Evolutionary conservation across 176 grass and related monocot genomes (phyloP), one percentile per base, ranked within the genome.

Genomic region (Rhynchospora pubera): DNA sequence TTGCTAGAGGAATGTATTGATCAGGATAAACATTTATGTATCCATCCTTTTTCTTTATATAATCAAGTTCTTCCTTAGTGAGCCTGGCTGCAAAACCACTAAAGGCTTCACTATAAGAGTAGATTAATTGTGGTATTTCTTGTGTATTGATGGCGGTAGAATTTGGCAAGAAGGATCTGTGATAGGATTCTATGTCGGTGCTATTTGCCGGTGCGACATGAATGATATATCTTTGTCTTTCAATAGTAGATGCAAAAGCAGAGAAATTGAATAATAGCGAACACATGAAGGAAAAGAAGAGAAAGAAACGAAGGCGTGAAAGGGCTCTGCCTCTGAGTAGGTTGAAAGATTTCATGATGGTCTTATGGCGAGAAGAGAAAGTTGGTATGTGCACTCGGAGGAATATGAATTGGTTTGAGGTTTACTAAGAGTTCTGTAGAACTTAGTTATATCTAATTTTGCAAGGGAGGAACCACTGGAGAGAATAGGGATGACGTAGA

Each of bases 81-180:
- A 97, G 89, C 63, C 86, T 90, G 57, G 94, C 94, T 0, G 94
- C 94, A 84, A 97, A 97, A 34, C 94, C 94, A 1, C 89, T 87
- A 84, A 97, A 92, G 1, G 77, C 94, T 77, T 94, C 83, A 48
- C 8, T 83, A 68, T 97, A 97, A 2, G 94, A 97, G 81, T 92
- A 94, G 0, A 97, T 74, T 43, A 97, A 86, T 24, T 68, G 89
- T 26, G 85, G 89, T 5, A 52, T 76, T 0, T 45, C 81, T 32
- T 81, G 79, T 39, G 21, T 39, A 76, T 3, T 21, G 19, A 2
- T 48, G 18, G 70, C 2, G 13, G 80, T 82, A 18, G 61, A 82
- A 50, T 85, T 59, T 30, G 87, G 74, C 12, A 97, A 85, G 91
- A 97, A 93, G 23, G 94, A 97, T 77, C 78, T 88, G 87, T 97